Evolutionary conservation across 495 filamentous ascomycete genomes (phyloP), one percentile per base, ranked within the genome.

Genomic region (Haplographium delicatum): DNA sequence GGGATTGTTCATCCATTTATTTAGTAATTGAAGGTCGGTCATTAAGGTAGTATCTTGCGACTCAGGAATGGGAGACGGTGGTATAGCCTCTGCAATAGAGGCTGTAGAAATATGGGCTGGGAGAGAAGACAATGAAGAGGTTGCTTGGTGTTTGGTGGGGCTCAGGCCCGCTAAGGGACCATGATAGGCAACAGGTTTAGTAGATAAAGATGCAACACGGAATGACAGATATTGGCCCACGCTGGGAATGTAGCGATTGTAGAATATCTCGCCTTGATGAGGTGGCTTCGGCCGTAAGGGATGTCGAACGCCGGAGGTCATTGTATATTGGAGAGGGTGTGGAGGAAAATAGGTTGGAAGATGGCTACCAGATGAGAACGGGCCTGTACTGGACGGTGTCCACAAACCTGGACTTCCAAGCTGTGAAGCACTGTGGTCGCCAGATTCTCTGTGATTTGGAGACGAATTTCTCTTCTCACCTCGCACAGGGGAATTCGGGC

Each of bases 261-360:
- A 98, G 61, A 98, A 89, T 10, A 85, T 80, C 59, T 93, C 87
- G 8, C 86, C 86, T 74, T 93, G 88, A 15, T 84, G 83, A 2
- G 88, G 87, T 0, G 93, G 91, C 56, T 95, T 95, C 28, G 89
- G 86, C 0, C 93, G 82, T 22, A 96, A 65, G 0, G 93, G 94
- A 64, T 97, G 93, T 3, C 90, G 84, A 20, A 91, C 70, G 35
- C 81, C 77, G 61, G 86, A 80, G 6, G 88, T 90, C 51, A 88
- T 81, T 20, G 75, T 85, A 65, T 89, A 96, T 53, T 90, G 86
- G 2, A 86, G 70, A 6, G 89, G 87, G 3, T 85, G 72, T 1
- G 90, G 89, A 5, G 90, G 90, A 59, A 86, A 96, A 67, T 89
- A 96, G 0, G 90, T 95, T 44, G 90, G 90, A 4, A 95, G 74